Conservation (phyloP, 140 eudicot species). For the Cichorium intybus region DNA sequence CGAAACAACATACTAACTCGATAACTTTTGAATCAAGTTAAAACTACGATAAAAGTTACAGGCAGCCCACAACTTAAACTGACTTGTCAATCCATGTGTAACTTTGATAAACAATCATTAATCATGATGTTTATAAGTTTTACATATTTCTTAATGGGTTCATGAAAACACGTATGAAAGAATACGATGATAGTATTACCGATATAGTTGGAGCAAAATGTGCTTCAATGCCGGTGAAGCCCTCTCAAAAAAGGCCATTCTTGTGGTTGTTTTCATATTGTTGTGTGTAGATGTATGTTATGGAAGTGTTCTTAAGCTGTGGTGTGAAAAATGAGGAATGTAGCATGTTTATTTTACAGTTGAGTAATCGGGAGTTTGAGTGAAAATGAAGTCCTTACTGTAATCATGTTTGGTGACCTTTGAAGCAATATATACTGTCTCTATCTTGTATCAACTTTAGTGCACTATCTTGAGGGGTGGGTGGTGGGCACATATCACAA, state of each 20-base stretch:
- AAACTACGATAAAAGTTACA: too few species aligned
- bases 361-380: conserved; percentile 36
- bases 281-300: conserved; percentile 5
- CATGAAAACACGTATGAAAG: background rate
- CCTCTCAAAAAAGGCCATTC: conserved; percentile 71
- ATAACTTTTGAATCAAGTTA: too few species aligned
- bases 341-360: conserved; percentile 29
- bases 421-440: conserved; percentile 53
- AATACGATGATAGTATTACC: conserved; percentile 37
- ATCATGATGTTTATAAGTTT: background rate
- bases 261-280: conserved; percentile 3
- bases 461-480: conserved; percentile 27
- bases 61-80: too few species aligned
- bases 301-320: too few species aligned
- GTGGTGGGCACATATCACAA: conserved; percentile 38
- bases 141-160: background rate
- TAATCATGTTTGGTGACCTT: conserved; percentile 50
- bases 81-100: background rate
- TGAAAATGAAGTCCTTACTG: conserved; percentile 45
- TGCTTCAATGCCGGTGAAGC: conserved; percentile 86
- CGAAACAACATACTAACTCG: background rate
- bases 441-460: conserved; percentile 13
- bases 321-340: conserved; percentile 21
- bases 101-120: background rate
- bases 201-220: conserved; percentile 67